phyloP scores from a whole-genome alignment of 805 yeast genomes.

The Blastobotrys terrestris region DNA sequence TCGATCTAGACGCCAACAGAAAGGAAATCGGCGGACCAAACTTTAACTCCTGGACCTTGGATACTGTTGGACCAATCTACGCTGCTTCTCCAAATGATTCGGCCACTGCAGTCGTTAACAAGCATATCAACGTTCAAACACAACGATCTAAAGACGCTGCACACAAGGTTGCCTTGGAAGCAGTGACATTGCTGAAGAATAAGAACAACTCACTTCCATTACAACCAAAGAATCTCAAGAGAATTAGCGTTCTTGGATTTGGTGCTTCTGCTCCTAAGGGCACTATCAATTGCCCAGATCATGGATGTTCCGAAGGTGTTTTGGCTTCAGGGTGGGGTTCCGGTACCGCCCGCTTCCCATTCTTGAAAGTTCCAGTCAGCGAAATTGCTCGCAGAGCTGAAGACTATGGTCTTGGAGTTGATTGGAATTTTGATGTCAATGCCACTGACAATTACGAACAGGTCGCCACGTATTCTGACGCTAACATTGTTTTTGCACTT shows the following conservation, averaged over 20 bases:
- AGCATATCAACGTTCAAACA: slow-evolving; percentile 49
- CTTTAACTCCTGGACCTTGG: slow-evolving; percentile 53
- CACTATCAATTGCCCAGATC: slow-evolving; percentile 45
- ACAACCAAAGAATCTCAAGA: slow-evolving; percentile 36
- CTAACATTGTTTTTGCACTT: slow-evolving; percentile 48
- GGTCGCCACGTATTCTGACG: slow-evolving; percentile 44
- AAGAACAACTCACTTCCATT: slow-evolving; percentile 48
- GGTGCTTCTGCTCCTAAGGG: slow-evolving; percentile 49
- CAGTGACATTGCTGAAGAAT: slow-evolving; percentile 51
- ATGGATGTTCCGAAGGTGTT: slow-evolving; percentile 47
- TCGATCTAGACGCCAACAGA: slow-evolving; percentile 29
- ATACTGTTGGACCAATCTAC: slow-evolving; percentile 31
- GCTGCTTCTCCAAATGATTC: slow-evolving; percentile 36
- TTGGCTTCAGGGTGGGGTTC: slow-evolving; percentile 33
- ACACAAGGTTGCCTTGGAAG: slow-evolving; percentile 50
- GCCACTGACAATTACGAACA: slow-evolving; percentile 36
- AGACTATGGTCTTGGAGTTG: slow-evolving; percentile 40
- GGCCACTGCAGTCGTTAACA: slow-evolving; percentile 45
- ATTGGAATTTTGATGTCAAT: slow-evolving; percentile 42
- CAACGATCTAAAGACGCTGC: slow-evolving; percentile 42
- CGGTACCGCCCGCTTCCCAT: background rate
- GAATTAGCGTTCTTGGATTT: slow-evolving; percentile 43
- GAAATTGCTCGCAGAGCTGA: slow-evolving; percentile 46
- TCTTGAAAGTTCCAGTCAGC: slow-evolving; percentile 30
- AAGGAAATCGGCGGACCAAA: slow-evolving; percentile 40